Base-by-base conservation (phyloP, 1,139 yeast genomes). In the Kodamaea anthophila region DNA sequence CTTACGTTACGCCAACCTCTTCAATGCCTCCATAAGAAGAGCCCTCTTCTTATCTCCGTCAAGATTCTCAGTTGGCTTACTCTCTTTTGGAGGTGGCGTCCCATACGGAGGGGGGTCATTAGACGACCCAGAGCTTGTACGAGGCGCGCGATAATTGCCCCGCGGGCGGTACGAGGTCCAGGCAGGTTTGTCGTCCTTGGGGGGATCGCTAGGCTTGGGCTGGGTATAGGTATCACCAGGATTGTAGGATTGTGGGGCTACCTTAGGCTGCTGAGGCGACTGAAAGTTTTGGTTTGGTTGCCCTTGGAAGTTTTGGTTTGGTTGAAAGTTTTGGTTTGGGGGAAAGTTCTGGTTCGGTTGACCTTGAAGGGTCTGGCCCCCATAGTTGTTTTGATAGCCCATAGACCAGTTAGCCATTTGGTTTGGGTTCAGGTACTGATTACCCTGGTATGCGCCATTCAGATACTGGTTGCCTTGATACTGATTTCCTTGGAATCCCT, bases 11-110 rank as follows among this genome's bases (percentile, higher is more conserved):
- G 18, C 43, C 30, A 62, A 51, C 37, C 60, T 51, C 4, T 67
- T 60, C 35, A 63, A 53, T 13, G 66, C 61, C 10, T 63, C 69
- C 61, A 58, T 52, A 30, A 61, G 43, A 30, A 61, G 43, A 6
- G 46, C 34, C 13, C 29, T 21, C 14, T n/a, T n/a, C n/a, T 21
- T 20, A 21, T 23, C 22, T 24, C 26, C 37, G 47, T 9, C 53
- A 39, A 35, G 39, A 21, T 10, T 19, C n/a, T 3, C 28, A 12
- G 4, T 24, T 21, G 8, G 38, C 35, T 9, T 42, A 13, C 26
- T 18, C 24, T 30, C 16, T 3, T 22, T 24, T 9, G 22, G 37
- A 14, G 25, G 21, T 11, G 31, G 35, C 9, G 24, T 28, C 10
- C 34, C 32, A 11, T 31, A 22, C 8, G 20, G 19, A 13, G 25